phyloP scores from a whole-genome alignment of 306 rosid genomes.

The Alnus rubra region DNA sequence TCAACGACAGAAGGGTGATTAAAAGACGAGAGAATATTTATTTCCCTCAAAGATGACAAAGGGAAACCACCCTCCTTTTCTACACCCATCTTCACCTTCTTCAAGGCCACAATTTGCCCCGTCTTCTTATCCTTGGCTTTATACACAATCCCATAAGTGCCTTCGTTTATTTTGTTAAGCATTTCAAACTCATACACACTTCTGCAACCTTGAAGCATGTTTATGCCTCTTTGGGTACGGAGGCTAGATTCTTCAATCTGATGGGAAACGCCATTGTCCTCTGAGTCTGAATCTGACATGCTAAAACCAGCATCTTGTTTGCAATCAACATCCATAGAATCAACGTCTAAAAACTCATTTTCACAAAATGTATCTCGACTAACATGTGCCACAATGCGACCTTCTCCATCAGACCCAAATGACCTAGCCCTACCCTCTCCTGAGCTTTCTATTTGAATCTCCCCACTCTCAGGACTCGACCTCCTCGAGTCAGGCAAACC shows the following conservation, averaged over 20 bases:
- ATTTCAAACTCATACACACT: slow-evolving; percentile 76
- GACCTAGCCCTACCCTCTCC: slow-evolving; percentile 38
- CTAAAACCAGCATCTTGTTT: slow-evolving; percentile 9
- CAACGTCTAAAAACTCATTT: slow-evolving; percentile 21
- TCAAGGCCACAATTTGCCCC: slow-evolving; percentile 79
- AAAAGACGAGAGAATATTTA: slow-evolving; percentile 82
- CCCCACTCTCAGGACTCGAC: slow-evolving; percentile 59
- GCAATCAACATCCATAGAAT: slow-evolving; percentile 23
- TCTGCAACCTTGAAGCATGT: slow-evolving; percentile 79
- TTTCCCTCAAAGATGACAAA: slow-evolving; percentile 80
- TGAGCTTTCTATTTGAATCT: slow-evolving; percentile 41
- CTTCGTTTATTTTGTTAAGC: slow-evolving; percentile 86
- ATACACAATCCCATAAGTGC: slow-evolving; percentile 93
- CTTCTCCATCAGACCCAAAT: slow-evolving; percentile 43
- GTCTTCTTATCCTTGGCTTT: slow-evolving; percentile 84
- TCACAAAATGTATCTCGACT: slow-evolving; percentile 31
- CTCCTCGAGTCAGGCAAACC: slow-evolving; percentile 13
- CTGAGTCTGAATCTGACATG: slow-evolving; percentile 34
- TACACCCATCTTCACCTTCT: slow-evolving; percentile 91
- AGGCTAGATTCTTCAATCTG: slow-evolving; percentile 22
- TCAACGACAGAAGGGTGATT: slow-evolving; percentile 77
- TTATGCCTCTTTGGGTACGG: slow-evolving; percentile 37
- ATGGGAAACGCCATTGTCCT: slow-evolving; percentile 30
- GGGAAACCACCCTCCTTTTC: slow-evolving; percentile 82
- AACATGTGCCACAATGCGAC: slow-evolving; percentile 22